Conservation (phyloP, 495 filamentous ascomycete genomes). For the Trichodelitschia bisporula region DNA sequence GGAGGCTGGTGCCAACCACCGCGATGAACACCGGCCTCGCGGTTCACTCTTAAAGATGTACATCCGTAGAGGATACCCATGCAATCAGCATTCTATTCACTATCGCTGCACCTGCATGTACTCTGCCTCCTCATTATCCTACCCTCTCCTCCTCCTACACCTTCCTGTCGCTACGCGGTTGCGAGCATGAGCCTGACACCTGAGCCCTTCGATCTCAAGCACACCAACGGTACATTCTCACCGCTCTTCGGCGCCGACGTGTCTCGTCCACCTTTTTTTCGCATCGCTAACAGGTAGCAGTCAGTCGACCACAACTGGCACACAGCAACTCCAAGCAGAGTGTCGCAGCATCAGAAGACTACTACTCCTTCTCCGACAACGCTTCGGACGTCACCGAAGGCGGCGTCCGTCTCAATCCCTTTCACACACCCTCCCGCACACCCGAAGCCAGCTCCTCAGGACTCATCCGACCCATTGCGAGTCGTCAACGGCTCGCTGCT, state of each 20-base stretch:
- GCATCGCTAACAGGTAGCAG: conserved; percentile 4
- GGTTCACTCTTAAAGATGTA: too few species aligned
- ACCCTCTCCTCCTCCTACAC: too few species aligned
- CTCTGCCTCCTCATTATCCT: too few species aligned
- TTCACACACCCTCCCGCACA: conserved; percentile 16
- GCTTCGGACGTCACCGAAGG: conserved; percentile 23
- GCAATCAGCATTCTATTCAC: too few species aligned
- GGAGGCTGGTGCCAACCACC: too few species aligned
- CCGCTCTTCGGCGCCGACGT: background rate
- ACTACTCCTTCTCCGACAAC: conserved; percentile 34
- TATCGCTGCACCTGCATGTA: too few species aligned
- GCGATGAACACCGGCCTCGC: too few species aligned
- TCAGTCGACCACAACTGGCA: conserved; percentile 22
- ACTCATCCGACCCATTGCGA: background rate
- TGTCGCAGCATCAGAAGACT: conserved; percentile 39
- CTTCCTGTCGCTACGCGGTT: too few species aligned
- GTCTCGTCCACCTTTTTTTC: background rate
- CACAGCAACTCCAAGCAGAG: conserved; percentile 32
- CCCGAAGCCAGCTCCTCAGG: conserved; percentile 5
- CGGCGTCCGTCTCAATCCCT: conserved; percentile 7
- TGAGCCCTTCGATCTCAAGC: conserved; percentile 9
- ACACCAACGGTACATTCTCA: conserved; percentile 9
- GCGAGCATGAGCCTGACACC: too few species aligned
- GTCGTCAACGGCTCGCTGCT: background rate
- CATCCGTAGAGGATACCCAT: too few species aligned